These are phyloP conservation scores for Hylodesmum podocarpum DNA, from an alignment of 306 rosid species.

Conservation along the genomic window DNA sequence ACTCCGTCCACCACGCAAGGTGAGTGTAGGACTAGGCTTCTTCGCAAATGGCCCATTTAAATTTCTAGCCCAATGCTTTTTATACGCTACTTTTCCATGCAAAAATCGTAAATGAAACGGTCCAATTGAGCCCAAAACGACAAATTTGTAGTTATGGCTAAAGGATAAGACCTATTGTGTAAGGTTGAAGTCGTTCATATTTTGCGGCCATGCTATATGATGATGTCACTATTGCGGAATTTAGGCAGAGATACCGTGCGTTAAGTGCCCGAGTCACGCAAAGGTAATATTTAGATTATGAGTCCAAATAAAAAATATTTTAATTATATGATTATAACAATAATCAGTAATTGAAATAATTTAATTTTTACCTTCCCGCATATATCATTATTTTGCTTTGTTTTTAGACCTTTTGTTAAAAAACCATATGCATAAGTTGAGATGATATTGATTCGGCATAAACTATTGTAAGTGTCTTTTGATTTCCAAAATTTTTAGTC, in stretches of 20 bases:
- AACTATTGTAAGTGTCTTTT: no score
- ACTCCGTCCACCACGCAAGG: neutral
- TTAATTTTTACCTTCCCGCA: no score
- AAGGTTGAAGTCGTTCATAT: neutral
- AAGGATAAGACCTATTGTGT: neutral
- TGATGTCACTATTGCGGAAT: neutral
- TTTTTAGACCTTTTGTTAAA: no score
- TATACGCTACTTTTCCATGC: neutral
- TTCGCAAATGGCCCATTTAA: neutral
- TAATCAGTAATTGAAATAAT: no score
- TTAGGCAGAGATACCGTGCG: neutral
- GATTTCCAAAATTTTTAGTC: no score
- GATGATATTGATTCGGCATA: no score
- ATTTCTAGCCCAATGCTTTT: slow-evolving; percentile 1
- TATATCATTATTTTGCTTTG: no score
- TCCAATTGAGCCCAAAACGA: neutral
- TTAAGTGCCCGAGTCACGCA: no score
- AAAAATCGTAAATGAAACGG: neutral
- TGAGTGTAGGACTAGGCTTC: neutral
- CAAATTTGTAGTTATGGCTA: neutral
- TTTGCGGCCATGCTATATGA: neutral
- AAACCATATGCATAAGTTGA: no score
- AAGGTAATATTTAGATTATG: no score
- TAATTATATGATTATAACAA: no score
- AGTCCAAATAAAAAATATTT: no score